These are phyloP conservation scores for Botryotinia narcissicola DNA, from an alignment of 2,329 filamentous ascomycete species.

Conservation along the genomic window DNA sequence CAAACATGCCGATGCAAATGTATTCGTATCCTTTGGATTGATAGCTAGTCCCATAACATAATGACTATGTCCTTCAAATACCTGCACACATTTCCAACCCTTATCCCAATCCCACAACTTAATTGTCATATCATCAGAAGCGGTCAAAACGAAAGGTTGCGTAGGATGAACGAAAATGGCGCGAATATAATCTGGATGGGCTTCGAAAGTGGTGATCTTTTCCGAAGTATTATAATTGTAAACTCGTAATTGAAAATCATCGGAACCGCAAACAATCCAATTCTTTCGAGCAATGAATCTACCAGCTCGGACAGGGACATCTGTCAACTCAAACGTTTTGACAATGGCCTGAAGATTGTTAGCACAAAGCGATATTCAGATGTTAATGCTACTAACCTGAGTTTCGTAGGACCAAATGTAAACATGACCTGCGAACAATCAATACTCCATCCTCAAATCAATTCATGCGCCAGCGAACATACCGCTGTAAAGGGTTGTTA, in stretches of 20 bases:
- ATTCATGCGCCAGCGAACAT: slow-evolving; percentile 41
- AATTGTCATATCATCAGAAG: slow-evolving; percentile 97
- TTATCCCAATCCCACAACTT: slow-evolving; percentile 99
- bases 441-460: slow-evolving; percentile 28
- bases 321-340: slow-evolving; percentile 98
- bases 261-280: slow-evolving; percentile 94
- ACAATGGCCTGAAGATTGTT: slow-evolving; percentile 65
- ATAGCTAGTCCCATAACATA: slow-evolving; percentile 97
- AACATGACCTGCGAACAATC: slow-evolving; percentile 70
- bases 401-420: slow-evolving; percentile 99
- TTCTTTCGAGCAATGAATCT: slow-evolving; percentile 98
- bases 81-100: slow-evolving; percentile 90
- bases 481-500: slow-evolving; percentile 96
- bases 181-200: slow-evolving; percentile 97
- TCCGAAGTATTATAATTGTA: slow-evolving; percentile 99
- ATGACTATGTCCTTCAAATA: slow-evolving; percentile 94
- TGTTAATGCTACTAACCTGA: slow-evolving; percentile 49
- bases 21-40: slow-evolving; percentile 96
- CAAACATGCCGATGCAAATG: slow-evolving; percentile 87
- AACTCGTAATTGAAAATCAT: slow-evolving; percentile 84
- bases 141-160: slow-evolving; percentile 92
- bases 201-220: slow-evolving; percentile 96
- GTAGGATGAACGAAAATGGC: slow-evolving; percentile 94
- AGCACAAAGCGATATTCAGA: slow-evolving; percentile 17
- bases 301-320: slow-evolving; percentile 94